Evolutionary conservation across 306 rosid species (phyloP), one percentile per base, ranked within the genome.

Genomic region (Dalbergia oliveri): DNA sequence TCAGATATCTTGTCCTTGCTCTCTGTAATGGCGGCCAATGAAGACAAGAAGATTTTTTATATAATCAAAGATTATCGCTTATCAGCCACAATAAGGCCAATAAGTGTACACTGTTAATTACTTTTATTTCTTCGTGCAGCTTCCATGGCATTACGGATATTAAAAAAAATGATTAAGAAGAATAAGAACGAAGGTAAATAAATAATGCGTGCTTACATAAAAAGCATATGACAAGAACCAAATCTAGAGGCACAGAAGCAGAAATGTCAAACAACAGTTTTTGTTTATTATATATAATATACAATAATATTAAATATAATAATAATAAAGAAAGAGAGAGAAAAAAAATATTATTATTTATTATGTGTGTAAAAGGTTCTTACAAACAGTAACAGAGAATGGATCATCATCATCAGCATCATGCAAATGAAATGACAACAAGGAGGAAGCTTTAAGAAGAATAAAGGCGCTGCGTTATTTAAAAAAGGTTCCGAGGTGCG

Each of bases 241-340:
- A 81, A 77, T 82, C 90, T 84, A 84, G 86, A 86, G 83, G 82
- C 86, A 82, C 83, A 79, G 93, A 84, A 81, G 84, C 88, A 81
- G 87, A 80, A 60, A 91, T 67, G 87, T 76, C 59, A 75, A 73
- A 76, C 65, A 16, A 77, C 62, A 12, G 58, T n/a, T 47, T 56
- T 67, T 71, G 69, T 58, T 78, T 68, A 18, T 18, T 18, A 18
- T 35, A 21, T 21, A 37, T 37, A 37, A 37, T 37, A 26, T 1
- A 6, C 11, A 72, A 33, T 53, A 35, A n/a, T n/a, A 53, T 26
- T 26, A 26, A 54, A 7, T 54, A 11, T 63, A 15, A 63, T 13
- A 72, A 33, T 53, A 53, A 13, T 62, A 35, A 66, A 14, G 19
- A 45, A 72, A 73, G 33, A 62, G 26, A 26, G 56, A 8, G 16